Percentiles rank a stretch among this genome's conserved stretches.
Evolutionary conservation across 306 rosid genomes (phyloP).

Genomic region (Sicyos baderoa): DNA sequence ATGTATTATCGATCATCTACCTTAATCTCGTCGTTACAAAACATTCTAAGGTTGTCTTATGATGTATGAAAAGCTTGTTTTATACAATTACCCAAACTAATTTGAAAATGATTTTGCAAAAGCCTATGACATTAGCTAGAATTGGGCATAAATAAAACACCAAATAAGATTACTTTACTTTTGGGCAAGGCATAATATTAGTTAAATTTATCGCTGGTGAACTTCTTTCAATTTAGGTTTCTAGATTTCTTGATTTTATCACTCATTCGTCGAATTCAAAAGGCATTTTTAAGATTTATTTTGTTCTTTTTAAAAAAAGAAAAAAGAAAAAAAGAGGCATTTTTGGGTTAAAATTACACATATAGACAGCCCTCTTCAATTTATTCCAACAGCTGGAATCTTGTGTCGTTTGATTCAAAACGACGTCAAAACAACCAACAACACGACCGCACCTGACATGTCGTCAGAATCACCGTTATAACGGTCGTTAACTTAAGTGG

Average conservation of each 20-base stretch:
- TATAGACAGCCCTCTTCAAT: not conserved
- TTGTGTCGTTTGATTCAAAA: conserved; percentile 6
- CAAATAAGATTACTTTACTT: too few species aligned
- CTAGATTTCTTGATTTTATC: not conserved
- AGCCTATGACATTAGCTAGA: too few species aligned
- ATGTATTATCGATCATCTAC: too few species aligned
- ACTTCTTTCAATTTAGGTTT: not conserved
- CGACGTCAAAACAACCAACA: conserved; percentile 5
- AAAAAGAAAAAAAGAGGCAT: not conserved
- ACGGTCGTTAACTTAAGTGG: conserved; percentile 28
- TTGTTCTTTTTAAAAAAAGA: too few species aligned
- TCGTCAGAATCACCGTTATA: conserved; percentile 17
- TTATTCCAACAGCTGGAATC: not conserved
- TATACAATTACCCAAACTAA: too few species aligned
- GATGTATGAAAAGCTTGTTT: too few species aligned
- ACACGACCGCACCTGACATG: not conserved
- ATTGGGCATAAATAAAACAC: too few species aligned
- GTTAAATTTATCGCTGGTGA: not conserved
- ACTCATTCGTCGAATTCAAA: not conserved
- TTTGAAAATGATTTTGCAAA: too few species aligned
- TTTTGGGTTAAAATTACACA: not conserved
- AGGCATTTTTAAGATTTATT: not conserved
- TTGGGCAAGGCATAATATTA: too few species aligned
- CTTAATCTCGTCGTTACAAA: too few species aligned
- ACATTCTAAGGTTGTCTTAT: too few species aligned